Evolutionary conservation across 176 grass and related monocot species (phyloP).

Genomic region (Chloris gayana): DNA sequence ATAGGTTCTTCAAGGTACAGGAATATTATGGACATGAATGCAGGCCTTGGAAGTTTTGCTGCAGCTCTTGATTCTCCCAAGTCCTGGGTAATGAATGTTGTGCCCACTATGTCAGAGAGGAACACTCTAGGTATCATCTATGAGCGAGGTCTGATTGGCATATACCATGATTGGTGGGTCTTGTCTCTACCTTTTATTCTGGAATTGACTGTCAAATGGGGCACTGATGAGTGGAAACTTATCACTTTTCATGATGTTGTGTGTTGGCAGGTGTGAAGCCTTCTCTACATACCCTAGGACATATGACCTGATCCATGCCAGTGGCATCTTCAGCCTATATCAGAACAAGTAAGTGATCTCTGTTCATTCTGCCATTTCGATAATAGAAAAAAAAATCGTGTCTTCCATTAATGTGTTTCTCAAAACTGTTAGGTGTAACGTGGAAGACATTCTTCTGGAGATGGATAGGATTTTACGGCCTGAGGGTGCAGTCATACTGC

Average conservation of each 20-base stretch:
- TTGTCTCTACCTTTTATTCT: not conserved
- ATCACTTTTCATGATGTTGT: conserved; percentile 22
- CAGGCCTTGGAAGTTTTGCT: conserved; percentile 34
- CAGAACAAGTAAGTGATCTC: not conserved
- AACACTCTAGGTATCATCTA: too few species aligned
- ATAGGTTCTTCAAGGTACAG: conserved; percentile 48
- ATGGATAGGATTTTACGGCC: conserved; percentile 75
- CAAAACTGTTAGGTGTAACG: conserved; percentile 51
- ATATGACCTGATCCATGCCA: conserved; percentile 90
- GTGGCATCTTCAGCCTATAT: not conserved
- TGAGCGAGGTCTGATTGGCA: too few species aligned
- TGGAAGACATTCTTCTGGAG: conserved; percentile 65
- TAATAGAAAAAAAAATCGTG: not conserved
- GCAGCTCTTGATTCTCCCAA: conserved; percentile 15
- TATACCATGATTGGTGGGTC: conserved; percentile 42
- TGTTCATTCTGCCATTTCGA: not conserved
- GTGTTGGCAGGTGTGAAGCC: conserved; percentile 77
- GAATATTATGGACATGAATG: too few species aligned
- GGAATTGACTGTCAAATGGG: not conserved
- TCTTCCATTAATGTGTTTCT: not conserved
- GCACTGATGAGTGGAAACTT: conserved; percentile 26
- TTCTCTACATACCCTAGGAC: conserved; percentile 97
- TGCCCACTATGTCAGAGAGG: conserved; percentile 28
- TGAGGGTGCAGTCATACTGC: conserved; percentile 72
- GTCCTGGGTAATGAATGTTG: too few species aligned